Evolutionary conservation across 768 basidiomycete species (phyloP).

Genomic region (Lactarius tabidus): DNA sequence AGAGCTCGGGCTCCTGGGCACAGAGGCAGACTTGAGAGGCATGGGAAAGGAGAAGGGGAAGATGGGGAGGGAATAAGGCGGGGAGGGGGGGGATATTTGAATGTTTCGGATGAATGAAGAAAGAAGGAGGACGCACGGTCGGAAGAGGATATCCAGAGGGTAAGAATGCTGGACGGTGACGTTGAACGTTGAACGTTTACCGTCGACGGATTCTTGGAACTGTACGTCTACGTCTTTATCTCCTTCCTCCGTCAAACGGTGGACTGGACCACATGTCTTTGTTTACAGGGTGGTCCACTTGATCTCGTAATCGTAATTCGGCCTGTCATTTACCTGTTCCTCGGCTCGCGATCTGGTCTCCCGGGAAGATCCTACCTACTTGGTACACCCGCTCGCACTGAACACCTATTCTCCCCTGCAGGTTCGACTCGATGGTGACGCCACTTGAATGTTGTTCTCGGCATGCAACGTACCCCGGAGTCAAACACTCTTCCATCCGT

Average conservation of each 20-base stretch:
- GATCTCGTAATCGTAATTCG: constrained; percentile 18
- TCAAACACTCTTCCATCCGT: neutral
- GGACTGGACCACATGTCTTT: constrained; percentile 16
- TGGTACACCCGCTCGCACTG: neutral
- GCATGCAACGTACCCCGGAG: constrained; percentile 6
- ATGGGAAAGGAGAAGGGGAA: constrained; percentile 25
- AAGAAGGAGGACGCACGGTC: constrained; percentile 15
- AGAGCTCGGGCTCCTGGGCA: constrained; percentile 29
- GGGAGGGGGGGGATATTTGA: constrained; percentile 28
- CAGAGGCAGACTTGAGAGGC: constrained; percentile 30
- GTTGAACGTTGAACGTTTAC: constrained; percentile 14
- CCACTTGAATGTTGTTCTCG: constrained; percentile 1
- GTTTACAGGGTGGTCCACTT: constrained; percentile 10
- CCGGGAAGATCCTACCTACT: constrained; percentile 18
- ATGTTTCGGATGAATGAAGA: constrained; percentile 23
- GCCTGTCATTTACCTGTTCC: constrained; percentile 20
- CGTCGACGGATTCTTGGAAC: constrained; percentile 26
- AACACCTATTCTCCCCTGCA: neutral
- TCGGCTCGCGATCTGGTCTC: constrained; percentile 13
- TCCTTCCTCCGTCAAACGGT: constrained; percentile 20
- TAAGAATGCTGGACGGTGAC: neutral
- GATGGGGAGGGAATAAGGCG: constrained; percentile 20
- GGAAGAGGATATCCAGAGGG: constrained; percentile 20
- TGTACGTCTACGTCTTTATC: constrained; percentile 23
- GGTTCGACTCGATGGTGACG: neutral